Percentiles rank a stretch among this genome's conserved stretches.
phyloP scores from a whole-genome alignment of 345 rosid species.

The Salix koriyanagi region DNA sequence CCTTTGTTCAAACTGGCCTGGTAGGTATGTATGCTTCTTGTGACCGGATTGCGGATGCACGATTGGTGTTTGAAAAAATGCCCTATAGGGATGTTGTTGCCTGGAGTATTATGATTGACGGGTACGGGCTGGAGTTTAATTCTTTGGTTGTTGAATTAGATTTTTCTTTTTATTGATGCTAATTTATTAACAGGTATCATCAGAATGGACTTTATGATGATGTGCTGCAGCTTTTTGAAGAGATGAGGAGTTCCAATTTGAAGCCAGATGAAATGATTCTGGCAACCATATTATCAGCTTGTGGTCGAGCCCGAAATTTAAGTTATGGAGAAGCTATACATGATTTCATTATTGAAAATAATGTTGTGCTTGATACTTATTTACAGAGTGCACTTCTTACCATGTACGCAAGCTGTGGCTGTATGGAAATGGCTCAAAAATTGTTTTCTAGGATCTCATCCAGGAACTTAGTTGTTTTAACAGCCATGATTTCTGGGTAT shows the following conservation, averaged over 20 bases:
- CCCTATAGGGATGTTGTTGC: conserved; percentile 47
- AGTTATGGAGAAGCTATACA: conserved; percentile 43
- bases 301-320: conserved; percentile 41
- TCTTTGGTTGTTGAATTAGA: background rate
- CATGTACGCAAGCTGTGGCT: conserved; percentile 46
- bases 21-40: conserved; percentile 38
- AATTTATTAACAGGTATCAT: conserved; percentile 38
- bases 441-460: conserved; percentile 27
- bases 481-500: conserved; percentile 51
- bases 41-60: conserved; percentile 36
- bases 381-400: conserved; percentile 45
- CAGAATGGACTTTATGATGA: conserved; percentile 41
- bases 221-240: conserved; percentile 59
- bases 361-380: conserved; percentile 34
- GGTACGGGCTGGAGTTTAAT: conserved; percentile 27
- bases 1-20: conserved; percentile 53
- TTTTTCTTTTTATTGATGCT: background rate
- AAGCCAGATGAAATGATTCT: conserved; percentile 52
- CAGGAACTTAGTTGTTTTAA: conserved; percentile 40
- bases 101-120: conserved; percentile 58
- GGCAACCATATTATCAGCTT: conserved; percentile 49
- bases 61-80: conserved; percentile 54
- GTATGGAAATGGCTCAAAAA: conserved; percentile 41
- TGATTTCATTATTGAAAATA: conserved; percentile 38
- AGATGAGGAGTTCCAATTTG: conserved; percentile 45